Base-by-base conservation (phyloP, 2,329 filamentous ascomycete genomes). In the Trichoderma aggressivum region DNA sequence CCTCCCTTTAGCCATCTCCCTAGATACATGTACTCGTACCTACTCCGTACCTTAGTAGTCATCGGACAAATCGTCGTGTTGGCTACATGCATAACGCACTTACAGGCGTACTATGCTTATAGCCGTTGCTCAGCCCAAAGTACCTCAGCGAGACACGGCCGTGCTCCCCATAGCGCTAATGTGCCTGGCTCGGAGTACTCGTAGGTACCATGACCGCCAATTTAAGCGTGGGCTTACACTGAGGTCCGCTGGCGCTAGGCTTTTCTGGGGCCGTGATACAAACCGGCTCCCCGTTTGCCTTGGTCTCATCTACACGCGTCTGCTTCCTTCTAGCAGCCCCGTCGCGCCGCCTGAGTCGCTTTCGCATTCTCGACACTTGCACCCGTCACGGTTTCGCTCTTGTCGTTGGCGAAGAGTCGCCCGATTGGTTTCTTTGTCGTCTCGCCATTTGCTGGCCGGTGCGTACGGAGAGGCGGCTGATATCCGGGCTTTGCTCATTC, bases 271-370 rank as follows among this genome's bases (percentile, higher is more conserved):
- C 63, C 58, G 69, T 30, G 56, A 71, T 71, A 61, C 39, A 47
- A 59, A 55, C 70, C 65, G 36, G 30, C 55, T 61, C 61, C 69
- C 53, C 63, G 68, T 70, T 71, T 71, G 69, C 55, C 55, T 47
- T 39, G 55, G 64, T 71, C 70, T 58, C 70, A 66, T 67, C 70
- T 59, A 71, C 63, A 71, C 70, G 70, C 70, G 70, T 71, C 70
- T 71, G 63, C 30, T 67, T 71, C 63, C 26, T 71, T 50, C 43
- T 64, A 60, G 53, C 58, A 50, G 67, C 59, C 59, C 58, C 67
- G 70, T 67, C 70, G 63, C 70, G 63, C 70, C 43, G 63, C 39
- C 56, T 55, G 47, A 62, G 60, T 61, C 56, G 62, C 63, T 43
- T 43, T n/a, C 56, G 56, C 43, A 47, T 71, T 65, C 58, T 55